These are phyloP conservation scores for Elaeis guineensis DNA, from an alignment of 176 grass and related monocot genomes.

Conservation along the genomic window DNA sequence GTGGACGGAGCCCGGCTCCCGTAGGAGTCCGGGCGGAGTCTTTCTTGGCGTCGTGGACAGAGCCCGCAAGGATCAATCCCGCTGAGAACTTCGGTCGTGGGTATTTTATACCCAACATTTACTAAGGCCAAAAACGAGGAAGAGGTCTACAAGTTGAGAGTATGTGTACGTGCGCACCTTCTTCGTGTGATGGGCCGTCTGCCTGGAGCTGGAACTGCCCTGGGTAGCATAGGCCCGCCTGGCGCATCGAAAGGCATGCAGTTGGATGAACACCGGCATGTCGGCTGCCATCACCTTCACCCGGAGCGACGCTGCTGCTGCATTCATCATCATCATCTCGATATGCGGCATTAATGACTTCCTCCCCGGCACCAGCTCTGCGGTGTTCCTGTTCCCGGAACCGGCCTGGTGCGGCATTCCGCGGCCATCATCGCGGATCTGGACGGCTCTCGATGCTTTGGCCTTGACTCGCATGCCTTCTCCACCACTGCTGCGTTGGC, in stretches of 20 bases:
- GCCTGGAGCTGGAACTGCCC: conserved; percentile 67
- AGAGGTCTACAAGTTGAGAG: not conserved
- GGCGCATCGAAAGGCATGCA: conserved; percentile 64
- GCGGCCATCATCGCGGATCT: too few relatives aligned
- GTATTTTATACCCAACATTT: too few relatives aligned
- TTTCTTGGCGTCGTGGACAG: too few relatives aligned
- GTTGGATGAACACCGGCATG: conserved; percentile 76
- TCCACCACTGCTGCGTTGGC: too few relatives aligned
- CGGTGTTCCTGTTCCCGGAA: too few relatives aligned
- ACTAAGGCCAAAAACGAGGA: too few relatives aligned
- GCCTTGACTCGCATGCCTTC: too few relatives aligned
- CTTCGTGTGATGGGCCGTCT: conserved; percentile 76
- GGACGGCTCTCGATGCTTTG: conserved; percentile 8
- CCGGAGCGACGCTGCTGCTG: conserved; percentile 43
- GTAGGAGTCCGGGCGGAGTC: too few relatives aligned
- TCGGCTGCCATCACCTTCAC: conserved; percentile 58
- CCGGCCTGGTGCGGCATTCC: too few relatives aligned
- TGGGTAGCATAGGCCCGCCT: conserved; percentile 43
- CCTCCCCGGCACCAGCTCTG: conserved; percentile 26
- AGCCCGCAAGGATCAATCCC: too few relatives aligned
- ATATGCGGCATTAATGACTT: conserved; percentile 68
- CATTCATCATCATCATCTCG: conserved; percentile 35
- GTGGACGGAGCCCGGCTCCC: too few relatives aligned
- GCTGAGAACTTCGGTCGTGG: too few relatives aligned
- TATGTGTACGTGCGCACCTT: conserved; percentile 35